Evolutionary conservation across 2,329 filamentous ascomycete species (phyloP).

Genomic region (Decorospora gaudefroyi): DNA sequence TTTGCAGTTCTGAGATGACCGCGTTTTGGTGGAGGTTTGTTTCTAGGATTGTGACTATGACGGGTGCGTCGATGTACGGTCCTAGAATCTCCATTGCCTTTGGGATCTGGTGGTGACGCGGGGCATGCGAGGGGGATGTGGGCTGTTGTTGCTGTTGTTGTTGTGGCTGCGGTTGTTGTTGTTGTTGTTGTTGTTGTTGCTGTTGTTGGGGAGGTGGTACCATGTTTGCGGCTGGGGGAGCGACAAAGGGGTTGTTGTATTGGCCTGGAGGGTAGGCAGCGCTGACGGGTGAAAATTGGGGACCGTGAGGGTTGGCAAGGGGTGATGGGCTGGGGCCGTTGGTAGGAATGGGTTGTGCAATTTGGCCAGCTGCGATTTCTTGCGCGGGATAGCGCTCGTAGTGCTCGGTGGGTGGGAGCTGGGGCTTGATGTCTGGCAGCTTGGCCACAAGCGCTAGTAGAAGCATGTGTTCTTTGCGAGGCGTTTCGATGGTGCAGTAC

Average conservation of each 20-base stretch:
- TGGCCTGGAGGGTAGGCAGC: constrained; percentile 30
- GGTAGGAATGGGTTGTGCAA: constrained; percentile 23
- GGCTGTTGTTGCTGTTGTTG: constrained; percentile 21
- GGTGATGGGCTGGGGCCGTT: constrained; percentile 37
- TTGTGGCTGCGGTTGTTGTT: too few species aligned
- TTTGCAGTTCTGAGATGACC: constrained; percentile 59
- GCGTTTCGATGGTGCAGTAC: constrained; percentile 75
- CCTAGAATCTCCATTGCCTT: constrained; percentile 51
- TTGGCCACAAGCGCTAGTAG: constrained; percentile 81
- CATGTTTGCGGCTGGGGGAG: constrained; percentile 16
- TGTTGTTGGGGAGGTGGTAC: background rate
- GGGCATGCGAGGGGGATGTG: constrained; percentile 15
- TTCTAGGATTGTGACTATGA: constrained; percentile 48
- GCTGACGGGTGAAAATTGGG: constrained; percentile 42
- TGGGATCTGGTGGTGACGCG: constrained; percentile 41
- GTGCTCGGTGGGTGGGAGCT: constrained; percentile 32
- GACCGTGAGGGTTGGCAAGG: constrained; percentile 41
- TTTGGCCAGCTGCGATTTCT: constrained; percentile 18
- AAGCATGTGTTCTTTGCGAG: constrained; percentile 74
- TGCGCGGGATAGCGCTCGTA: constrained; percentile 31
- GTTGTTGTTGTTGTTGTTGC: too few species aligned
- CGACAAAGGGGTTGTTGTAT: constrained; percentile 30
- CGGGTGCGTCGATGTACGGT: constrained; percentile 49
- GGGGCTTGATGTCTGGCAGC: constrained; percentile 42
- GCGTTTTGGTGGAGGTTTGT: constrained; percentile 36